These are phyloP conservation scores for Fusarium odoratissimum DNA, from an alignment of 2,329 filamentous ascomycete species.

Conservation along the genomic window DNA sequence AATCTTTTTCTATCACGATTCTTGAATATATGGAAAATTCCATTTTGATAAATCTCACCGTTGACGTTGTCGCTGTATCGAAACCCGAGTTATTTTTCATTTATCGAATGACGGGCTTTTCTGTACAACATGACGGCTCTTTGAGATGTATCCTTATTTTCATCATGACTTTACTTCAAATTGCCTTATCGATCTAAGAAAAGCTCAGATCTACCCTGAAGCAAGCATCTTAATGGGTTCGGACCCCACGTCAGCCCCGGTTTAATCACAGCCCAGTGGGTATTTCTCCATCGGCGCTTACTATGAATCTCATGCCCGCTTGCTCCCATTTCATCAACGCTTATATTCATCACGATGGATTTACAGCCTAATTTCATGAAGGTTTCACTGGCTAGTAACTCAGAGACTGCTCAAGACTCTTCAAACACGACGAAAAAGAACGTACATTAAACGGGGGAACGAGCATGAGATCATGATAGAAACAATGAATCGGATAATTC, in stretches of 20 bases:
- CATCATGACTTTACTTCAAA: no score
- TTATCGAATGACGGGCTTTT: rapidly evolving
- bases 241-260: background rate
- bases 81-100: no score
- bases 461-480: background rate
- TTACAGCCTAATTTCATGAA: rapidly evolving
- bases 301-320: background rate
- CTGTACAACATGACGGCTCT: background rate
- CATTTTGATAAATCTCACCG: rapidly evolving
- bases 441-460: rapidly evolving
- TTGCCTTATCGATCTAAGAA: background rate
- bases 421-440: rapidly evolving
- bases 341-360: background rate
- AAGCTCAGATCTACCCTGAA: background rate
- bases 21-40: background rate
- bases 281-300: background rate
- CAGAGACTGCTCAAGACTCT: rapidly evolving
- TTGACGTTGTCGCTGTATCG: no score
- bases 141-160: background rate
- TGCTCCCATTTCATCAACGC: background rate
- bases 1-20: no score
- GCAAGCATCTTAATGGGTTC: rapidly evolving
- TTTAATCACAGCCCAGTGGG: background rate
- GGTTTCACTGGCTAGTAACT: rapidly evolving
- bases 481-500: no score